Base-by-base conservation (phyloP, 495 filamentous ascomycete genomes). In the Neurospora africana region DNA sequence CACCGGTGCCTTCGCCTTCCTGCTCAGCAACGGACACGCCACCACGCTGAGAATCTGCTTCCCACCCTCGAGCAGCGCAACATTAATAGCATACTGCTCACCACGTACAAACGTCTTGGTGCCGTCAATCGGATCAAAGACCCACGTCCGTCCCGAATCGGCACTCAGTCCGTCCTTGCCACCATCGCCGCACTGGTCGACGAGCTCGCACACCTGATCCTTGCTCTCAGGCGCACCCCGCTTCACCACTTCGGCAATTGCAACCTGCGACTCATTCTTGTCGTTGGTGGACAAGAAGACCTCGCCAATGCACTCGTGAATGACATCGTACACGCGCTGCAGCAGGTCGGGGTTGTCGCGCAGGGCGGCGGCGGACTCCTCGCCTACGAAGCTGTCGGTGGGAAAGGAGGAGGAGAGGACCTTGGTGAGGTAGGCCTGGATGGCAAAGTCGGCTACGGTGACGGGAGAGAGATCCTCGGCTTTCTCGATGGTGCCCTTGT, bases 81-180 rank as follows among this genome's bases (percentile, higher is more conserved):
- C 75, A 69, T 86, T 86, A 71, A 86, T 82, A 36, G 82, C 84
- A 72, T 91, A 92, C 74, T 91, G 89, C 75, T 89, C 81, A 41
- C 86, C 86, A 9, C 79, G 79, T 17, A 92, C 85, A 70, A 89
- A 92, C 4, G 88, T 89, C 43, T 86, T 86, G 0, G 91, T 92
- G 33, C 91, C 91, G 72, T 92, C 91, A 65, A 92, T 90, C 0
- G 91, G 91, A 76, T 92, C 91, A 40, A 92, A 85, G 4, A 91
- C 87, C 90, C 90, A 92, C 2, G 86, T 81, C 5, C 86, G 78
- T 19, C 70, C 65, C 3, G 82, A 78, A 2, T 81, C 79, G 0
- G 74, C 75, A 1, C 41, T 47, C 19, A 68, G 13, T 19, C 11
- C 27, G 13, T 44, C 9, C 19, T 79, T 78, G 11, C 77, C 78